Evolutionary conservation across 768 basidiomycete species (phyloP).

Genomic region (Mycena pura): DNA sequence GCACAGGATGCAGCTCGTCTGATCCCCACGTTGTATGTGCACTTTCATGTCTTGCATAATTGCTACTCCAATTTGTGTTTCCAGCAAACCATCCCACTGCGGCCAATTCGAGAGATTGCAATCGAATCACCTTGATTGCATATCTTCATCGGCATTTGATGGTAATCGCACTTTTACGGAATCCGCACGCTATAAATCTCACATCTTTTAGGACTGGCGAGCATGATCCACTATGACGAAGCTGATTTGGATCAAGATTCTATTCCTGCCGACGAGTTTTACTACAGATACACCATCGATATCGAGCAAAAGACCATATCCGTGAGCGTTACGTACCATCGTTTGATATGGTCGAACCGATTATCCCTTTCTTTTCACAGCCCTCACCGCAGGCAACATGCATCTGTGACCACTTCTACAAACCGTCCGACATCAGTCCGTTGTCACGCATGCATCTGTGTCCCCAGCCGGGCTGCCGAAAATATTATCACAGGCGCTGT

Average conservation of each 20-base stretch:
- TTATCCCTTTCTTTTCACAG: conserved; percentile 33
- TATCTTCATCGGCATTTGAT: conserved; percentile 53
- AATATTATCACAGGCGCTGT: conserved; percentile 57
- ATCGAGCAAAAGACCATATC: conserved; percentile 39
- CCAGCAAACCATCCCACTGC: conserved; percentile 47
- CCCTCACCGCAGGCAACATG: conserved; percentile 53
- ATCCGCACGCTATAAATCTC: background rate
- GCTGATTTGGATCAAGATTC: conserved; percentile 40
- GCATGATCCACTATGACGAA: conserved; percentile 47
- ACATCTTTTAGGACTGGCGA: conserved; percentile 39
- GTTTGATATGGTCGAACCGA: background rate
- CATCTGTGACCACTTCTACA: conserved; percentile 54
- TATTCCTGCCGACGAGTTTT: conserved; percentile 54
- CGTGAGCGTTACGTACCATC: conserved; percentile 34
- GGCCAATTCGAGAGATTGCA: conserved; percentile 55
- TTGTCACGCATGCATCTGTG: conserved; percentile 59
- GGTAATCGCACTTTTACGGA: conserved; percentile 39
- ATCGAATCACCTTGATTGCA: conserved; percentile 56
- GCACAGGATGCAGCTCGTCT: conserved; percentile 51
- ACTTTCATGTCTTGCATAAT: background rate
- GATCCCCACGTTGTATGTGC: conserved; percentile 56
- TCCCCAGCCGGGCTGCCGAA: conserved; percentile 55
- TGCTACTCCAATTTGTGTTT: background rate
- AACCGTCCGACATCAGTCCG: conserved; percentile 42
- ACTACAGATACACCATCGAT: conserved; percentile 52